A percentile compares a stretch with the other conserved stretches of the same genome.
Conservation (phyloP, 2,329 filamentous ascomycete species). For the Clarireedia homoeocarpa region DNA sequence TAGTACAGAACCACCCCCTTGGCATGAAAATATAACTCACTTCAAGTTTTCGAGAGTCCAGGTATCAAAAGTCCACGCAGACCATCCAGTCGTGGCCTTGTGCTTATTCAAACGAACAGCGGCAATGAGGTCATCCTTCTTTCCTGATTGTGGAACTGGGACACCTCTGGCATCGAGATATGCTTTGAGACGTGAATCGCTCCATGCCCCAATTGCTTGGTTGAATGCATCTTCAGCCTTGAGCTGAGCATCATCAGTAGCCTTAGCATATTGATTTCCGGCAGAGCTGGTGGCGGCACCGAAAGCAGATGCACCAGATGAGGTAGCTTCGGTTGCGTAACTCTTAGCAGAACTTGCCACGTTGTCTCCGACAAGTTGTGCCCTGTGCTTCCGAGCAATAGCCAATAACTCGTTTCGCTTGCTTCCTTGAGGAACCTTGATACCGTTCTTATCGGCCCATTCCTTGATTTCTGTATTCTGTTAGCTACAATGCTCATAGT, state of each 20-base stretch:
- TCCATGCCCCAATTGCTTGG: constrained; percentile 55
- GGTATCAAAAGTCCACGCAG: constrained; percentile 73
- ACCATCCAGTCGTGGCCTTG: constrained; percentile 60
- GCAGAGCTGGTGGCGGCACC: constrained; percentile 69
- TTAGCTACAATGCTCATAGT: constrained; percentile 5
- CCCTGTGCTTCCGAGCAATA: constrained; percentile 80
- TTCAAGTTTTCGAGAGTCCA: constrained; percentile 65
- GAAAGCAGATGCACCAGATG: constrained; percentile 51
- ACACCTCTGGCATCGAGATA: constrained; percentile 72
- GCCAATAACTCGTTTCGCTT: constrained; percentile 81
- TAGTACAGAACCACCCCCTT: neutral
- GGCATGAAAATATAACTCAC: constrained; percentile 28
- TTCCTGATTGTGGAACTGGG: constrained; percentile 64
- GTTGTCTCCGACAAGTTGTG: constrained; percentile 61
- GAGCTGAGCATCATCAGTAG: constrained; percentile 59
- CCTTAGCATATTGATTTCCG: constrained; percentile 68
- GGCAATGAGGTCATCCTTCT: constrained; percentile 65
- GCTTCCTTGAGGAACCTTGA: constrained; percentile 86
- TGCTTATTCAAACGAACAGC: constrained; percentile 67
- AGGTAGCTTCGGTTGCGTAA: constrained; percentile 63
- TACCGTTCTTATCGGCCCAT: constrained; percentile 84
- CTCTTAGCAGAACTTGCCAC: constrained; percentile 50
- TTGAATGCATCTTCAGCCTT: constrained; percentile 62
- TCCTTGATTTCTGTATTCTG: constrained; percentile 63
- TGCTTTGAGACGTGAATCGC: constrained; percentile 66